Base-by-base conservation (phyloP, 2,329 filamentous ascomycete species). In the Aspergillus transmontanensis region DNA sequence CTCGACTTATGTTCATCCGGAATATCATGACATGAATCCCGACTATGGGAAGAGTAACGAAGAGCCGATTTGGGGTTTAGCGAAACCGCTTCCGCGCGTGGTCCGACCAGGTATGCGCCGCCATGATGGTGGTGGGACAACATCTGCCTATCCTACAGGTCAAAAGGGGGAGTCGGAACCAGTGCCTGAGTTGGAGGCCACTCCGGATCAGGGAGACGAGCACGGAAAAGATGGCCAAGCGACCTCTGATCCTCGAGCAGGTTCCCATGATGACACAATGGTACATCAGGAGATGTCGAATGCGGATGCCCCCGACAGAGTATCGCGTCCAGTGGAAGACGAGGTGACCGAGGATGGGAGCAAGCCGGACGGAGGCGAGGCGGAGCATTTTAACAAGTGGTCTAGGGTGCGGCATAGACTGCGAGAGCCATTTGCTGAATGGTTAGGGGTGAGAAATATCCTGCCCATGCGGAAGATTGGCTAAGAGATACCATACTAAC, bases 51-150 rank as follows among this genome's bases (percentile, higher is more conserved):
- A 82, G 60, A 75, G 80, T n/a, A 72, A 77, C 1, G 79, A 82
- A 6, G 66, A 68, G 6, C 83, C 83, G 3, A 77, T 85, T 46
- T 86, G 83, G 79, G 80, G 82, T 64, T 69, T 85, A 41, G 82
- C 82, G 1, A 80, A 83, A 64, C 83, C 84, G 1, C 72, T 85
- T 6, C 83, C 83, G 14, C 81, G 81, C 60, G 82, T 85, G 0
- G 75, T 85, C 21, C 77, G 83, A 28, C 77, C 79, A 6, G 83
- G 83, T 0, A 85, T 84, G 83, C 67, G 63, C 16, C 66, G 63
- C 19, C 62, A 63, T 23, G 63, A 65, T 19, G 34, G 54, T 64
- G 11, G 65, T 60, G 62, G 67, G 1, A 21, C 19, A n/a, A 32
- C 56, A 6, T 32, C 21, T 16, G 43, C 43, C 19, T 45, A 57